A percentile compares a stretch with the other conserved stretches of the same genome.
phyloP scores from a whole-genome alignment of 106 monocot species.

The Dendrobium chrysotoxum region DNA sequence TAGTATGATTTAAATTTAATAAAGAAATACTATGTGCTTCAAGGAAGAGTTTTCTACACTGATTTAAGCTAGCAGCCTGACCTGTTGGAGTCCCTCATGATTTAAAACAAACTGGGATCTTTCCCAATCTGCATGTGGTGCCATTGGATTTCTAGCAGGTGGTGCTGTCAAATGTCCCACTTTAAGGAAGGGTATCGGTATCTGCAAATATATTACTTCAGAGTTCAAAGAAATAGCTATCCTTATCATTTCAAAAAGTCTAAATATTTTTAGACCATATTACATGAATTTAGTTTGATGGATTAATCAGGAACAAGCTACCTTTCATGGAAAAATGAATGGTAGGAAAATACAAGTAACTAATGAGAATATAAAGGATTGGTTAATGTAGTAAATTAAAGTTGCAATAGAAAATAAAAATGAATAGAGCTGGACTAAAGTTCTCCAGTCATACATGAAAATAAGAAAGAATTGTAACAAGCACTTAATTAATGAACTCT shows the following conservation, averaged over 20 bases:
- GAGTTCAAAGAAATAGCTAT: constrained; percentile 8
- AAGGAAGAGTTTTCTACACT: not conserved
- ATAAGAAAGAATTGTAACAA: not conserved
- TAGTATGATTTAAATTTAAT: not conserved
- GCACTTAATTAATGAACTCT: not conserved
- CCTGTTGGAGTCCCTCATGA: constrained; percentile 90
- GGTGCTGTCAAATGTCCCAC: constrained; percentile 77
- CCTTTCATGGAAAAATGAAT: not conserved
- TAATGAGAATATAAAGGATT: not conserved
- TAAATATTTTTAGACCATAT: not conserved
- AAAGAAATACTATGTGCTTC: constrained; percentile 1
- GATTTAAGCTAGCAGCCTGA: constrained; percentile 20
- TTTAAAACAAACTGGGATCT: constrained; percentile 81
- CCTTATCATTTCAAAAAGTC: not conserved
- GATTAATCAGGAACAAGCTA: not conserved
- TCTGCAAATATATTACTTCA: constrained; percentile 33
- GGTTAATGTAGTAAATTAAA: not conserved
- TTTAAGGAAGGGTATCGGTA: constrained; percentile 92
- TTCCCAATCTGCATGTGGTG: constrained; percentile 91
- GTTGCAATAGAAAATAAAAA: not conserved
- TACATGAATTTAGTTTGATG: not conserved
- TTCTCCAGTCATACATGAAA: not conserved
- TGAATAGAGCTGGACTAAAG: not conserved
- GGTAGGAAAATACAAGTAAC: not conserved
- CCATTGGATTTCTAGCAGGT: constrained; percentile 54